Conservation (phyloP, 2,329 filamentous ascomycete genomes). For the Nothopassalora personata region DNA sequence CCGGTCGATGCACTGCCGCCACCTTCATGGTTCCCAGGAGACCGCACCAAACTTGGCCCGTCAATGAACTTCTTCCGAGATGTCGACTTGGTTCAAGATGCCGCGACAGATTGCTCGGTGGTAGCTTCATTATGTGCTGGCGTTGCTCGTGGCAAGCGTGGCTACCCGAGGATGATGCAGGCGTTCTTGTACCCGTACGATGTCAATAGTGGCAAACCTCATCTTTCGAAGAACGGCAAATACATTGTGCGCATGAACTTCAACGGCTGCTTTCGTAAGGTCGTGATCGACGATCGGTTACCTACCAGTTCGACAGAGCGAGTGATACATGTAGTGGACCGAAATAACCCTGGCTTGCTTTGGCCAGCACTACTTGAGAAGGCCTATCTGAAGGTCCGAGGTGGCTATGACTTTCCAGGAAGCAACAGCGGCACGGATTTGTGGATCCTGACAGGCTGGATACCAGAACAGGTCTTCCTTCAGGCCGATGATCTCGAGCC, state of each 20-base stretch:
- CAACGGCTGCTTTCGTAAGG: slow-evolving; percentile 84
- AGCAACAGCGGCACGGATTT: slow-evolving; percentile 96
- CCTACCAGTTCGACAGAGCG: slow-evolving; percentile 70
- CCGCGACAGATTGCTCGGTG: slow-evolving; percentile 93
- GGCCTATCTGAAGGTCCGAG: slow-evolving; percentile 89
- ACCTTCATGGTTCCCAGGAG: slow-evolving; percentile 34
- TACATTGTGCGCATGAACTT: slow-evolving; percentile 93
- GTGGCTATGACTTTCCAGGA: slow-evolving; percentile 94
- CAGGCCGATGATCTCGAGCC: slow-evolving; percentile 78
- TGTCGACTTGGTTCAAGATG: slow-evolving; percentile 87
- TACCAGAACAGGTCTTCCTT: slow-evolving; percentile 89
- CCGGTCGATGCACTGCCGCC: slow-evolving; percentile 61
- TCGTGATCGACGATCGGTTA: slow-evolving; percentile 82
- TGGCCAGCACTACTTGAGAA: slow-evolving; percentile 96
- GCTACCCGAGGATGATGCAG: slow-evolving; percentile 65
- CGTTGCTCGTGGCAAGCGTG: slow-evolving; percentile 63
- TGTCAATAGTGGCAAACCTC: slow-evolving; percentile 50
- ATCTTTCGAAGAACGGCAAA: slow-evolving; percentile 71
- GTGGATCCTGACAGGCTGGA: slow-evolving; percentile 90
- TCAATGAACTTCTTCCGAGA: slow-evolving; percentile 55
- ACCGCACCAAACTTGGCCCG: slow-evolving; percentile 34
- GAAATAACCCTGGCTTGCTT: slow-evolving; percentile 70
- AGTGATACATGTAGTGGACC: slow-evolving; percentile 80
- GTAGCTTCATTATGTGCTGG: slow-evolving; percentile 89
- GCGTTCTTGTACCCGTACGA: slow-evolving; percentile 74